Evolutionary conservation across 495 filamentous ascomycete species (phyloP).

Genomic region (Choiromyces venosus): DNA sequence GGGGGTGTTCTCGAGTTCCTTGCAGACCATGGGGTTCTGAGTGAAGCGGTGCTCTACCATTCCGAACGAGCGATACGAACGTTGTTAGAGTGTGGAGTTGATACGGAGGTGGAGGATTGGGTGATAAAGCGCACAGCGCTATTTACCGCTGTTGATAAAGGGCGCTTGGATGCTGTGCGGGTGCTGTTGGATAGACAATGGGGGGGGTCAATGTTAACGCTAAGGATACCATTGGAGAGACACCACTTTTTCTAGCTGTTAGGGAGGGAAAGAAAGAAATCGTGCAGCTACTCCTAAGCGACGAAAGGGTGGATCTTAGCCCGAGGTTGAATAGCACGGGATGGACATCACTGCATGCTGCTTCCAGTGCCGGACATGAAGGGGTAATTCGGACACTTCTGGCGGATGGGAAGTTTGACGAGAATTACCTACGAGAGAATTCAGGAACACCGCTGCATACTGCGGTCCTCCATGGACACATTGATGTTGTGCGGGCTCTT

Average conservation of each 20-base stretch:
- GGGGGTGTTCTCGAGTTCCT: background rate
- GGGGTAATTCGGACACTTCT: background rate
- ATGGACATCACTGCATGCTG: background rate
- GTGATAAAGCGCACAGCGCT: background rate
- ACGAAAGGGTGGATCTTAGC: background rate
- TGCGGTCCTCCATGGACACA: background rate
- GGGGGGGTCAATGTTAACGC: background rate
- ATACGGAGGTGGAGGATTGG: background rate
- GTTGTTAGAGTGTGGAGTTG: background rate
- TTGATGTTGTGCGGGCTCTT: background rate
- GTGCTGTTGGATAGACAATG: background rate
- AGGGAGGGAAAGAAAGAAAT: background rate
- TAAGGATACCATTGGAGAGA: background rate
- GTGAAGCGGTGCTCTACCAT: background rate
- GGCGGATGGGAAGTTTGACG: background rate
- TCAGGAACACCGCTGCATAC: background rate
- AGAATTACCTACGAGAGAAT: background rate
- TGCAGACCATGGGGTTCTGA: background rate
- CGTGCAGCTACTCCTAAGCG: background rate
- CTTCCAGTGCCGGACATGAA: background rate
- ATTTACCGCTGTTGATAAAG: background rate
- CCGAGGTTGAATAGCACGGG: background rate
- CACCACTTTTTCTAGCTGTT: slow-evolving; percentile 1
- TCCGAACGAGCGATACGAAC: background rate
- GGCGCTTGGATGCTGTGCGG: slow-evolving; percentile 2